Base-by-base conservation (phyloP, 2,329 filamentous ascomycete genomes). In the Hypoxylon sp. region DNA sequence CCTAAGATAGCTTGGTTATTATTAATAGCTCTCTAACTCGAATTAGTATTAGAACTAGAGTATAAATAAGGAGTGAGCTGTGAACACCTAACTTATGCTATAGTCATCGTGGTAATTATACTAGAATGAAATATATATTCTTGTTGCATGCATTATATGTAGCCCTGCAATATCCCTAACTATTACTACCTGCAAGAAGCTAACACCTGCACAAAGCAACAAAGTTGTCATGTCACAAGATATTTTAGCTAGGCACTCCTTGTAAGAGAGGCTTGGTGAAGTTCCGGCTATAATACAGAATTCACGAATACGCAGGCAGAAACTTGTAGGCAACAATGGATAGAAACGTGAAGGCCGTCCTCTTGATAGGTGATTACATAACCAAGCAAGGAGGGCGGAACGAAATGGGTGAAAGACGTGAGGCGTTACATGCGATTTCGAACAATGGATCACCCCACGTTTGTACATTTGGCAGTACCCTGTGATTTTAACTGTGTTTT, bases 361-460 rank as follows among this genome's bases (percentile, higher is more conserved):
- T 54, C n/a, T 27, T 54, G 34, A 43, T 59, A 60, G 34, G 43
- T 57, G 27, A 30, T 32, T 57, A 57, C 53, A 8, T 37, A 14
- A 23, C 47, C 9, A 2, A 30, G 30, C 47, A 50, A 32, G 25
- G 16, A 21, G n/a, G 12, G 23, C 27, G 9, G 32, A 52, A 39
- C 29, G 23, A 61, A 50, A 25, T 34, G 39, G 47, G 55, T 29
- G 25, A 48, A 58, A 32, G 39, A 27, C 21, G 14, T 50, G 46
- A 50, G 46, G 48, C 48, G 48, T 30, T 6, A 39, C 30, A 52
- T 52, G 50, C 34, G 19, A 41, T 53, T 41, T 41, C 34, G 23
- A 41, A 41, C 32, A 53, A 50, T 46, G 45, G 45, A 65, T 54
- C 62, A 65, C 62, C 62, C 62, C 62, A 65, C 56, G 61, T 64